phyloP scores from a whole-genome alignment of 768 basidiomycete genomes.

The Rhizopogon vesiculosus region DNA sequence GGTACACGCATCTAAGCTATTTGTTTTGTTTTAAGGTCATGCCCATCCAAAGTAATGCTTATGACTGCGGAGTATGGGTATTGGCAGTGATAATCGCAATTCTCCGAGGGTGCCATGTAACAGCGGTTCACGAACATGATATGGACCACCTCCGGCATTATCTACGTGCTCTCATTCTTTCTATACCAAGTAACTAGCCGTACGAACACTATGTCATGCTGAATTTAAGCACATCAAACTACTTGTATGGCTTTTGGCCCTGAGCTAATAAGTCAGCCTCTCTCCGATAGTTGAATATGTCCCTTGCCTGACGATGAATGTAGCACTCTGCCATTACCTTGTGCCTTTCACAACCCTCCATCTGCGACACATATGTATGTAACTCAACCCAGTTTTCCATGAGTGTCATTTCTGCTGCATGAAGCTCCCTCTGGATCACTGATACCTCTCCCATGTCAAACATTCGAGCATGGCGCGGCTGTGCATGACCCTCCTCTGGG shows the following conservation, averaged over 20 bases:
- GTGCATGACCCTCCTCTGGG: slow-evolving; percentile 1
- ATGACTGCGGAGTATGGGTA: slow-evolving; percentile 23
- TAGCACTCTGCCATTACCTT: not conserved
- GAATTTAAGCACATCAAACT: not conserved
- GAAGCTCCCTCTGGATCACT: not conserved
- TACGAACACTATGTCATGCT: not conserved
- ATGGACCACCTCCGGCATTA: slow-evolving; percentile 7
- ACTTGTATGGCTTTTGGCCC: not conserved
- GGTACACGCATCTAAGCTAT: not conserved
- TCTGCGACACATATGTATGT: not conserved
- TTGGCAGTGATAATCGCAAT: slow-evolving; percentile 15
- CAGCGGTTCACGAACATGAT: slow-evolving; percentile 10
- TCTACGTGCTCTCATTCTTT: slow-evolving; percentile 4
- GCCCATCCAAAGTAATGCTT: slow-evolving; percentile 11
- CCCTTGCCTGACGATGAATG: slow-evolving; percentile 1
- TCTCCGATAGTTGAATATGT: not conserved
- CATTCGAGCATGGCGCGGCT: not conserved
- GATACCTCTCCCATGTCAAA: not conserved
- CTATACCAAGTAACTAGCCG: not conserved
- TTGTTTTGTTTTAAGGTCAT: not conserved
- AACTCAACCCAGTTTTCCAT: not conserved
- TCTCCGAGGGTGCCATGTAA: slow-evolving; percentile 8
- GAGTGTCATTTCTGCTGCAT: not conserved
- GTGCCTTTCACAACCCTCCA: not conserved
- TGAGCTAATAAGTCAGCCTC: not conserved